These are phyloP conservation scores for Microbotryum saponariae DNA, from an alignment of 1,284 basidiomycete species.

Conservation along the genomic window DNA sequence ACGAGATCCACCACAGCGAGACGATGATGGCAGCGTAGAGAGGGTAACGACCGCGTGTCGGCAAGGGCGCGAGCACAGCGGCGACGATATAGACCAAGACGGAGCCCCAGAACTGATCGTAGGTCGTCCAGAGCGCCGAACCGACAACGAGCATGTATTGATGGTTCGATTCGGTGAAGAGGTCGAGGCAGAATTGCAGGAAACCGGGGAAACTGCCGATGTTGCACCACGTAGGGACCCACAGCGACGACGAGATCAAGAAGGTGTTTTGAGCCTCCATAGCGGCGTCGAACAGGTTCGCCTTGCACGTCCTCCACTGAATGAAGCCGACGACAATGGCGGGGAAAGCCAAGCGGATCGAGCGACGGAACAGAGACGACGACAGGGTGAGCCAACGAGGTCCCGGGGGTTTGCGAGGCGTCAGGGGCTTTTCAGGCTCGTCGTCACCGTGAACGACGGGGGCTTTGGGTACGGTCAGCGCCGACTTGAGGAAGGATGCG, in stretches of 20 bases:
- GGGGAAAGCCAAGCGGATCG: constrained; percentile 42
- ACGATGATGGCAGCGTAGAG: constrained; percentile 37
- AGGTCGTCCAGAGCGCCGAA: constrained; percentile 44
- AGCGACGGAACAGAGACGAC: constrained; percentile 42
- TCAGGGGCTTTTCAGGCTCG: constrained; percentile 36
- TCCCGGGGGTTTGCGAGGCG: constrained; percentile 33
- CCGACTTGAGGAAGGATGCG: constrained; percentile 41
- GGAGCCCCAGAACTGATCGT: constrained; percentile 45
- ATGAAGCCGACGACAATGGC: constrained; percentile 41
- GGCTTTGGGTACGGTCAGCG: constrained; percentile 38
- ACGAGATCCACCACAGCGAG: constrained; percentile 38
- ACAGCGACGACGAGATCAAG: constrained; percentile 38
- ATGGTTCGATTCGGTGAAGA: constrained; percentile 43
- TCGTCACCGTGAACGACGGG: constrained; percentile 39
- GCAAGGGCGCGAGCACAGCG: constrained; percentile 40
- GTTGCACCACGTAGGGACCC: constrained; percentile 41
- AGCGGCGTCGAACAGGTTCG: constrained; percentile 38
- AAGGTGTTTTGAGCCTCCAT: constrained; percentile 35
- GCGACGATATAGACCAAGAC: constrained; percentile 43
- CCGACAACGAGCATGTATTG: constrained; percentile 42
- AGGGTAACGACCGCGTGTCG: constrained; percentile 39
- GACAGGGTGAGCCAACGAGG: constrained; percentile 40
- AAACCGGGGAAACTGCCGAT: constrained; percentile 42
- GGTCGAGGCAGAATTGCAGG: constrained; percentile 40
- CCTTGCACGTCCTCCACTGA: constrained; percentile 40